phyloP scores from a whole-genome alignment of 2,329 filamentous ascomycete genomes.

The Sarocladiaceae sp. region DNA sequence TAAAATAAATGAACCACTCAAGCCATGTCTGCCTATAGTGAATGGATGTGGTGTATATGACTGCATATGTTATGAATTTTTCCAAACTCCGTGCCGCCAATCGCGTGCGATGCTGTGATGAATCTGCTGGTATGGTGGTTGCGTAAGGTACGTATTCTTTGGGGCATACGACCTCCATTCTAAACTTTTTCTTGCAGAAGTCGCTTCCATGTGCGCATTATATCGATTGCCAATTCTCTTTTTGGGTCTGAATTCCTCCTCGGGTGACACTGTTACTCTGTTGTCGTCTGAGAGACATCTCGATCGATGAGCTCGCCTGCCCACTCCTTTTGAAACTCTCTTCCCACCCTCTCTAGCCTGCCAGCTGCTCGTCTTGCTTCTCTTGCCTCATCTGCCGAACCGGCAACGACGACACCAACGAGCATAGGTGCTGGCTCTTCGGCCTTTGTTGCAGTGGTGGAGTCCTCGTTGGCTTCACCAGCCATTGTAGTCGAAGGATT shows the following conservation, averaged over 20 bases:
- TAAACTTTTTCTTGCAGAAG: not conserved
- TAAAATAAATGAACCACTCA: not conserved
- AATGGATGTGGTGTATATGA: too few relatives aligned
- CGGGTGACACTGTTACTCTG: not conserved
- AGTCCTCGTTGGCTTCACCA: conserved; percentile 8
- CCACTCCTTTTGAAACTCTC: conserved; percentile 53
- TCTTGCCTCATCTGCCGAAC: conserved; percentile 38
- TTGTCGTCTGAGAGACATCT: not conserved
- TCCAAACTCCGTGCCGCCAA: not conserved
- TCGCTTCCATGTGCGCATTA: conserved; percentile 1
- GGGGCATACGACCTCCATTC: not conserved
- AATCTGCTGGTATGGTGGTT: too few relatives aligned
- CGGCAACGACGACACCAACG: conserved; percentile 50
- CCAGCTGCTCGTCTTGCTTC: conserved; percentile 51
- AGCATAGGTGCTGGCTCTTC: conserved; percentile 42
- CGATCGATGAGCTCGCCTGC: conserved; percentile 12
- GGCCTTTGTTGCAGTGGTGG: not conserved
- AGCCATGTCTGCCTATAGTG: too few relatives aligned
- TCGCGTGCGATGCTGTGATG: not conserved
- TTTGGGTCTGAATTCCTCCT: not conserved
- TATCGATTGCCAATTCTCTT: not conserved
- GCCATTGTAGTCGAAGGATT: conserved; percentile 6
- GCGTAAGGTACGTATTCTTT: too few relatives aligned
- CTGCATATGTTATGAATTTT: not conserved
- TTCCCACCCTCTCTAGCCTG: conserved; percentile 49